Evolutionary conservation across 768 basidiomycete genomes (phyloP), one percentile per base, ranked within the genome.

Genomic region (Auriscalpium microsporum): DNA sequence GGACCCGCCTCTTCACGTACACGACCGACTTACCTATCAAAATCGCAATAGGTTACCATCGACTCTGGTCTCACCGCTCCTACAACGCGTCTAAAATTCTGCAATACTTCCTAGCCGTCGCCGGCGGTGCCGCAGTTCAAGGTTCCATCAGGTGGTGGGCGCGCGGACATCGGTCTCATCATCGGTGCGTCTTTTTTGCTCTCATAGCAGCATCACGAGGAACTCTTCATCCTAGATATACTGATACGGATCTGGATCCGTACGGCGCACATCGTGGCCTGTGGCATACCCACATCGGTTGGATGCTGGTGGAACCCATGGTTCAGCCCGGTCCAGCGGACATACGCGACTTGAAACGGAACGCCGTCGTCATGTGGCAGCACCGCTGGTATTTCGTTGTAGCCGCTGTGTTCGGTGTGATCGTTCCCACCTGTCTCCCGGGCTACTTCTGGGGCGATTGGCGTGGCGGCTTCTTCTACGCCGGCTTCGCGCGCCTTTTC

Each of bases 61-160:
- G 80, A 8, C 71, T 80, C 2, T 82, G 76, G 75, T 73, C 80
- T 17, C 80, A 82, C 65, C 70, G 80, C 48, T 72, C 77, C 8
- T 82, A 80, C 68, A 78, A 75, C 55, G 80, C 79, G 4, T 69
- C 73, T 9, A 59, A 62, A 8, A 71, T 75, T 10, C 71, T 82
- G 10, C 73, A 81, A 63, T 76, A 73, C 64, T 66, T 72, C 59
- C 70, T 81, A 46, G 71, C 73, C 8, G 55, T 75, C 35, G 72
- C 72, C 35, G 79, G 78, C 23, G 71, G 76, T 8, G 75, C 77
- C 56, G 75, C 78, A 21, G 75, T 80, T 36, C 71, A 80, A 63
- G 79, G 79, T 0, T 78, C 79, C n/a, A 75, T 76, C 68, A 71
- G 73, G 55, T 81, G 79, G 79, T 82, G 80, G 80, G 72, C 74